These are phyloP conservation scores for Phtheirospermum japonicum DNA, from an alignment of 257 asterid species.

Conservation along the genomic window DNA sequence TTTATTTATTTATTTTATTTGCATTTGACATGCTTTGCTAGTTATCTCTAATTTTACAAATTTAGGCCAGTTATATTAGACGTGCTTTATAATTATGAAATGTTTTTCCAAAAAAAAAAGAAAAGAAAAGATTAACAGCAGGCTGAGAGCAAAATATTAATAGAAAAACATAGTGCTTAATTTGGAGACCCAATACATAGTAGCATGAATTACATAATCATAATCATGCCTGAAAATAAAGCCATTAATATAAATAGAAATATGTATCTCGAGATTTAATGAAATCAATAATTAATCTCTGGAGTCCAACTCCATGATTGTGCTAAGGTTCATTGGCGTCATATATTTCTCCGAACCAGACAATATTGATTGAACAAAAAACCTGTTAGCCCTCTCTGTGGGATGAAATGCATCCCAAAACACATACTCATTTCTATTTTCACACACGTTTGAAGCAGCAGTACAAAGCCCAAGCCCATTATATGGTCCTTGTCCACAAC, in stretches of 20 bases:
- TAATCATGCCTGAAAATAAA: neutral
- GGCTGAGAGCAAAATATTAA: too few species aligned
- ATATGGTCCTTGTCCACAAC: conserved; percentile 56
- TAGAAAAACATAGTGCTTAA: too few species aligned
- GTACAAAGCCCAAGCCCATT: conserved; percentile 49
- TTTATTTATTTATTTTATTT: too few species aligned
- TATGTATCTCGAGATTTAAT: neutral
- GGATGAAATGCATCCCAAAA: conserved; percentile 60
- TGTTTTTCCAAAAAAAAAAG: too few species aligned
- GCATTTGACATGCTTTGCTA: too few species aligned
- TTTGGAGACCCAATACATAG: neutral
- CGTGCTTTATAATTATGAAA: too few species aligned
- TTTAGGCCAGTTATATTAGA: too few species aligned
- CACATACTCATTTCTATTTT: conserved; percentile 37
- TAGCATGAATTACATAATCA: neutral
- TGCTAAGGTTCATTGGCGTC: conserved; percentile 50
- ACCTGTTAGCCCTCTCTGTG: conserved; percentile 42
- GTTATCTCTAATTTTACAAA: too few species aligned
- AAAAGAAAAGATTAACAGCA: too few species aligned
- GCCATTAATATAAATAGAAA: too few species aligned
- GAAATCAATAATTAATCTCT: neutral
- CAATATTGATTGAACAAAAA: conserved; percentile 38
- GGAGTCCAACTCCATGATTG: conserved; percentile 50
- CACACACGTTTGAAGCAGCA: conserved; percentile 39
- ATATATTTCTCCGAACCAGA: conserved; percentile 41